Evolutionary conservation across 2,329 filamentous ascomycete genomes (phyloP).

Genomic region (Didymellaceae sp.): DNA sequence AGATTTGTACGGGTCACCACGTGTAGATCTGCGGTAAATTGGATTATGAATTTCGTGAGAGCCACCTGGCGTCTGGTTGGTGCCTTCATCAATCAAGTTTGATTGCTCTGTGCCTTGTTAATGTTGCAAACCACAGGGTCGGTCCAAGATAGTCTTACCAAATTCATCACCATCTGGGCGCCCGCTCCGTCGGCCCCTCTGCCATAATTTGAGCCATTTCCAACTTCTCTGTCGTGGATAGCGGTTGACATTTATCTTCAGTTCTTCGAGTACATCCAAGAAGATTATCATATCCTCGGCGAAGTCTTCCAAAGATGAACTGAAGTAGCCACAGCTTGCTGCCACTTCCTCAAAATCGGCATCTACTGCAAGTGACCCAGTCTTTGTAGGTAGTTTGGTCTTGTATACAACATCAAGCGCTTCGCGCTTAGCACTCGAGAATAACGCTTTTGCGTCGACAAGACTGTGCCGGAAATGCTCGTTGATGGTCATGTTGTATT

Average conservation of each 20-base stretch:
- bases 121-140: neutral
- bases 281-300: conserved; percentile 88
- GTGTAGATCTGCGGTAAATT: conserved; percentile 38
- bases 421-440: conserved; percentile 74
- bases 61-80: conserved; percentile 35
- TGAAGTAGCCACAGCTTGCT: conserved; percentile 96
- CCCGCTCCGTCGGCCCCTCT: conserved; percentile 26
- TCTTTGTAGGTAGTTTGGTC: conserved; percentile 73
- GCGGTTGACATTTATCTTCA: conserved; percentile 74
- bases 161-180: conserved; percentile 21
- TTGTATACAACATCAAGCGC: conserved; percentile 82
- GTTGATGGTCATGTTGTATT: conserved; percentile 75
- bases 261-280: conserved; percentile 81
- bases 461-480: conserved; percentile 82
- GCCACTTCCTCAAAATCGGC: conserved; percentile 97
- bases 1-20: conserved; percentile 38
- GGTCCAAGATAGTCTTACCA: conserved; percentile 19
- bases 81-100: conserved; percentile 32
- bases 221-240: conserved; percentile 70
- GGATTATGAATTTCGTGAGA: conserved; percentile 47
- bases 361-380: conserved; percentile 75
- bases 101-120: conserved; percentile 31
- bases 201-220: conserved; percentile 89
- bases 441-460: conserved; percentile 78
- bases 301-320: conserved; percentile 88